Base-by-base conservation (phyloP, 2,329 filamentous ascomycete genomes). In the Xylaria sp. region DNA sequence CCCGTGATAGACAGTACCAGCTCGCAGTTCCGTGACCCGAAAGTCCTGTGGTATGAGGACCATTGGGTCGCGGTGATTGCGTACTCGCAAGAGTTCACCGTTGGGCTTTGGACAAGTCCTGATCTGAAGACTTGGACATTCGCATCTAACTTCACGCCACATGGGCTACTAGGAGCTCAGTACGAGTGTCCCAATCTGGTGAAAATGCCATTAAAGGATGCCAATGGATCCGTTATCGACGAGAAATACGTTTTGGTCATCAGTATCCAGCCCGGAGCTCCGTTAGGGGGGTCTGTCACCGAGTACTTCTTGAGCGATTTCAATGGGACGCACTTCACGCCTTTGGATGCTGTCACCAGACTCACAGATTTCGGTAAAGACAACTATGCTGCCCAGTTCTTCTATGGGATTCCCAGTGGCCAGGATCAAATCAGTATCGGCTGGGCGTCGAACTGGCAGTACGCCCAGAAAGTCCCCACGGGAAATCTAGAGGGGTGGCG, bases 141-240 rank as follows among this genome's bases (percentile, higher is more conserved):
- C 49, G 83, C 82, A 12, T 86, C 86, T 66, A 90, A 90, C 76
- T 90, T 90, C 74, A 84, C 85, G 2, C 79, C 83, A 66, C 78
- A 83, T 55, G 86, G 85, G 18, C 79, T 88, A 1, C 81, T 86
- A 2, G 89, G 85, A 5, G 73, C 84, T 0, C 86, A 90, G 73
- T 90, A 89, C 73, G 89, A 91, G 76, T 91, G 89, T 61, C 89
- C 89, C 0, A 91, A 90, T 71, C 77, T 91, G 46, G 83, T 91
- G 1, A 80, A 83, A 39, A 84, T 91, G 64, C 86, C 86, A 0
- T 81, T 88, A 3, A 73, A 75, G 6, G 73, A 75, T 60, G 62
- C 61, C 20, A 64, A 60, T 39, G 73, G 71, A 20, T 69, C 70
- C 8, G 71, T 81, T 68, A 62, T 79, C 3, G 80, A 83, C 54